Percentiles rank a stretch among this genome's conserved stretches.
Evolutionary conservation across 2,329 filamentous ascomycete genomes (phyloP).

Genomic region (Colletotrichum filicis): DNA sequence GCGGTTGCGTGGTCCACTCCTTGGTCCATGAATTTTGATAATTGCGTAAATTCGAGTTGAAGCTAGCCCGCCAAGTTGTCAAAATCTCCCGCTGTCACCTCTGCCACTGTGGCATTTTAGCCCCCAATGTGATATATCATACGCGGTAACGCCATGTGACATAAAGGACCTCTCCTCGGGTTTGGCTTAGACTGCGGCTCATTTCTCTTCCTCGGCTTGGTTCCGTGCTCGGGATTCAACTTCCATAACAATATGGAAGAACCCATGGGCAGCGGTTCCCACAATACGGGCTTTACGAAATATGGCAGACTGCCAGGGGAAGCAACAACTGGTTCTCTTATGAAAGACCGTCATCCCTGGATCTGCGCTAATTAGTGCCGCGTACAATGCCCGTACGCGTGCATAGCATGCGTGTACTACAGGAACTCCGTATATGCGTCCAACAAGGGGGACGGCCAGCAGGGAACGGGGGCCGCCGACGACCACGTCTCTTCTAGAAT

Average conservation of each 20-base stretch:
- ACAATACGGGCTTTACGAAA: not conserved
- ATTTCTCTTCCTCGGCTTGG: not conserved
- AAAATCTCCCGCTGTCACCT: not conserved
- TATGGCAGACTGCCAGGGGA: not conserved
- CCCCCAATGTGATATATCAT: conserved; percentile 16
- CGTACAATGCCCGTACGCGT: not conserved
- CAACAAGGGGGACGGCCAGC: not conserved
- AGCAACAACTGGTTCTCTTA: not conserved
- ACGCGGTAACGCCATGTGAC: not conserved
- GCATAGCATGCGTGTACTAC: not conserved
- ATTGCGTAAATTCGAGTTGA: not conserved
- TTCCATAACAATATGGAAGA: not conserved
- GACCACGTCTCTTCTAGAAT: conserved; percentile 1
- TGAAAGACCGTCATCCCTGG: conserved; percentile 14
- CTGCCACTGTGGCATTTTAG: not conserved
- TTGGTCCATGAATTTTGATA: not conserved
- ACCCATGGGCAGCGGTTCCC: not conserved
- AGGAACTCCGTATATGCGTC: not conserved
- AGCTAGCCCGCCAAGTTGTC: not conserved
- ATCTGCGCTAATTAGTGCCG: conserved; percentile 28
- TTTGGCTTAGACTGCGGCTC: conserved; percentile 13
- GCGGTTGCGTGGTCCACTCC: not conserved
- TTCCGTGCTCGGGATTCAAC: not conserved
- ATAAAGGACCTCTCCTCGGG: not conserved
- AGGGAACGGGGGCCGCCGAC: not conserved